These are phyloP conservation scores for Nakazawaea ambrosiae DNA, from an alignment of 805 yeast genomes.

Conservation along the genomic window DNA sequence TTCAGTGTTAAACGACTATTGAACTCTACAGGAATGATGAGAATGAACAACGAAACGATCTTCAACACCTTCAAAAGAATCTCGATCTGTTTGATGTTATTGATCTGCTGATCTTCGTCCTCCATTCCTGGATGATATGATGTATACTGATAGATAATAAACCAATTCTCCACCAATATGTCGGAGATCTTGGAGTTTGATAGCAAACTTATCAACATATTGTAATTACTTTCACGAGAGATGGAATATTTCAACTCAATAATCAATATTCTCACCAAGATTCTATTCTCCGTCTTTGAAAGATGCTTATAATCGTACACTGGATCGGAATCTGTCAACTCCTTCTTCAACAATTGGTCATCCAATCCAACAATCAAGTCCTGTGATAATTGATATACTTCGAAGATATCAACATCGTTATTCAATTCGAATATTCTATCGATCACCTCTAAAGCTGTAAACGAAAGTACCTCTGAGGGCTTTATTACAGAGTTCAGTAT, in stretches of 20 bases:
- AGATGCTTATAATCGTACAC: conserved; percentile 4
- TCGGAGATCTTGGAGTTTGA: conserved; percentile 3
- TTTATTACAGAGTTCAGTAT: conserved; percentile 3
- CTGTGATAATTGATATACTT: conserved; percentile 4
- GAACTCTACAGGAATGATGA: conserved; percentile 8
- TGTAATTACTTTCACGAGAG: conserved; percentile 1
- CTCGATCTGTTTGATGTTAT: conserved; percentile 1
- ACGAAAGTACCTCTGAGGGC: conserved; percentile 3
- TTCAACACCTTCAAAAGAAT: not conserved
- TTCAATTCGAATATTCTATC: conserved; percentile 10
- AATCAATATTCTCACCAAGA: conserved; percentile 1
- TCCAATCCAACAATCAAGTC: conserved; percentile 2
- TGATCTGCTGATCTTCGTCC: not conserved
- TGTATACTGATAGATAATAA: conserved; percentile 6
- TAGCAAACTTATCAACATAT: not conserved
- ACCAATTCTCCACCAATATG: conserved; percentile 8
- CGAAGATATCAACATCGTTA: conserved; percentile 6
- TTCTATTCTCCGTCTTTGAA: not conserved
- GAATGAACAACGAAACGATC: conserved; percentile 3
- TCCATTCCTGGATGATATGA: not conserved
- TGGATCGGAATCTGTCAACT: not conserved
- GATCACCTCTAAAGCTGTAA: conserved; percentile 1
- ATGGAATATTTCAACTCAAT: conserved; percentile 5
- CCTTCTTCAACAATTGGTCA: not conserved
- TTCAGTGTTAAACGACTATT: conserved; percentile 3